Evolutionary conservation across 495 filamentous ascomycete genomes (phyloP), one percentile per base, ranked within the genome.

Genomic region (Talaromyces thailandensis): DNA sequence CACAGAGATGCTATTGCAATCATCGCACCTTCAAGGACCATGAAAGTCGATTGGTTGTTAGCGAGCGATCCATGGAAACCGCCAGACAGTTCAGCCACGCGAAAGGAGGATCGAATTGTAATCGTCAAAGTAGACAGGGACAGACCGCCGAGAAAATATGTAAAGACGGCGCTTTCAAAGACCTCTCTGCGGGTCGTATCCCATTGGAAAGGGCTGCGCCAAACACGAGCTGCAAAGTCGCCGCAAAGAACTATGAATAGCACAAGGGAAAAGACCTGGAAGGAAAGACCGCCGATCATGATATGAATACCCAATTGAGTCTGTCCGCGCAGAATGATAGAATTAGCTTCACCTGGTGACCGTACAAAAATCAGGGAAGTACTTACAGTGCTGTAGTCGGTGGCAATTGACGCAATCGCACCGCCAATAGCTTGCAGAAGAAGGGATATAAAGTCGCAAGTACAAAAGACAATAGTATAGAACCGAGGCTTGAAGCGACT

Each of bases 11-110:
- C 84, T 45, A 85, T 64, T 9, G 77, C 70, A 67, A 92, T 83
- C 85, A 90, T 85, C n/a, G 82, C 71, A 24, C 87, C 84, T 74
- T 92, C 88, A 23, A 92, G 78, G 26, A 88, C 76, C 75, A 92
- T 84, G 68, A 90, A 88, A 8, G 82, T 64, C 7, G 78, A 73
- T 71, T 92, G 76, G 45, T 88, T 71, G 51, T 76, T 80, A 52
- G 81, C 85, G 52, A 90, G 69, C 1, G 65, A 59, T 18, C 87
- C 81, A 9, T 70, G 60, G 72, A 84, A 90, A n/a, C 87, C 87
- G 16, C 72, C 69, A 57, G 74, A 74, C 56, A 90, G 74, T 78
- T 90, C 88, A 9, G 81, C 83, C 18, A 87, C 82, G 53, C 88
- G 81, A 70, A 80, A 91, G 29, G 83, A 70, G 40, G 77, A 84